These are phyloP conservation scores for Cairneyella variabilis DNA, from an alignment of 495 filamentous ascomycete species.

Conservation along the genomic window DNA sequence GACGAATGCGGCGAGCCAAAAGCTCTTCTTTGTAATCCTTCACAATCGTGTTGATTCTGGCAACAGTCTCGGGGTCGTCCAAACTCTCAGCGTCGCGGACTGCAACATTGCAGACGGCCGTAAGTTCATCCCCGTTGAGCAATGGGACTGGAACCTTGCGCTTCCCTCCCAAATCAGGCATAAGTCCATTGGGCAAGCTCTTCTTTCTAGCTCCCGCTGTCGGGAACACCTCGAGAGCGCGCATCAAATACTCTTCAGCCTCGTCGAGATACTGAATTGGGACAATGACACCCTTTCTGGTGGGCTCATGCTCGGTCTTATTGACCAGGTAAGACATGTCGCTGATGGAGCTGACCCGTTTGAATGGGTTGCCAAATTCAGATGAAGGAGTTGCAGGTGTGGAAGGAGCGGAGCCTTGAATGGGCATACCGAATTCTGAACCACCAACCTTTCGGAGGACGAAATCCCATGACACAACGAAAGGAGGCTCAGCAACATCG, in stretches of 20 bases:
- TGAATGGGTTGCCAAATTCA: conserved; percentile 57
- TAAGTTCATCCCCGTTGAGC: conserved; percentile 69
- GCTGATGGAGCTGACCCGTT: conserved; percentile 87
- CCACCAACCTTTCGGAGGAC: conserved; percentile 85
- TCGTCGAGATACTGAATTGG: conserved; percentile 93
- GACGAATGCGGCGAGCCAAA: conserved; percentile 72
- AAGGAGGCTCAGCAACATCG: conserved; percentile 69
- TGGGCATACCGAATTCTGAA: conserved; percentile 76
- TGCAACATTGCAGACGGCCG: conserved; percentile 87
- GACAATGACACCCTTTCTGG: conserved; percentile 90
- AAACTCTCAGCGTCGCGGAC: conserved; percentile 84
- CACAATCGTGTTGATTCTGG: conserved; percentile 68
- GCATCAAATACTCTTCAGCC: conserved; percentile 75
- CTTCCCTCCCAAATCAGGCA: conserved; percentile 70
- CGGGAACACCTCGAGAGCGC: conserved; percentile 81
- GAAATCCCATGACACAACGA: conserved; percentile 92
- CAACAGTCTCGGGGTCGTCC: conserved; percentile 77
- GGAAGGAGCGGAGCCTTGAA: conserved; percentile 72
- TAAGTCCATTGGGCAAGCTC: conserved; percentile 46
- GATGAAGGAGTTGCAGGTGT: conserved; percentile 78
- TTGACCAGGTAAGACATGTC: conserved; percentile 86
- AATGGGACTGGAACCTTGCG: conserved; percentile 53
- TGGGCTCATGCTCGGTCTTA: conserved; percentile 64
- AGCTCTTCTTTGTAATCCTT: conserved; percentile 83
- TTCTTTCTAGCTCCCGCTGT: conserved; percentile 42